phyloP scores from a whole-genome alignment of 257 asterid genomes.

The Parsonsia alboflavescens region DNA sequence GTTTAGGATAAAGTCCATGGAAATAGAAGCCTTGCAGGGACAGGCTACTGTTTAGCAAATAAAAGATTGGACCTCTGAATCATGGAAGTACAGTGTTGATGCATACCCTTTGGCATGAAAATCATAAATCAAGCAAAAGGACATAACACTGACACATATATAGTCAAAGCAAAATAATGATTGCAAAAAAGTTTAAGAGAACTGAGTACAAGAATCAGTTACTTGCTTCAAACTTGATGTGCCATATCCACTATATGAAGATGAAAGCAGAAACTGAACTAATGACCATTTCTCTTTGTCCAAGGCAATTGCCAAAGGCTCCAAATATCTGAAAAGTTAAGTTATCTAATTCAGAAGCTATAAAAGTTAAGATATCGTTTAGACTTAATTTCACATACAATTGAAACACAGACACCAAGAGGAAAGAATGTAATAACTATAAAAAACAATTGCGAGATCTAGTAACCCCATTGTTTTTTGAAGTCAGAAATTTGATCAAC shows the following conservation, averaged over 20 bases:
- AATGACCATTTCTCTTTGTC: constrained; percentile 94
- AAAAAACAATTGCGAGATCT: too few species aligned
- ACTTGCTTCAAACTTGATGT: constrained; percentile 92
- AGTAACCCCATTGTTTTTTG: too few species aligned
- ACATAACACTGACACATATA: constrained; percentile 10
- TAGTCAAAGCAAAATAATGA: constrained; percentile 7
- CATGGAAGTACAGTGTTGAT: neutral
- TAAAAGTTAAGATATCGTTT: neutral
- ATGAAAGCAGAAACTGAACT: constrained; percentile 86
- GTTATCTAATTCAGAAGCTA: constrained; percentile 21
- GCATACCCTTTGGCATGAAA: neutral
- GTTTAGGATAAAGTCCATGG: neutral
- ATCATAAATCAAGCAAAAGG: neutral
- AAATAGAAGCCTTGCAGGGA: neutral
- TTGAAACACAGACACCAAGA: neutral
- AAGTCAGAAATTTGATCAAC: too few species aligned
- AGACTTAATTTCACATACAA: too few species aligned
- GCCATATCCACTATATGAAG: constrained; percentile 93
- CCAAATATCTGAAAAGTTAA: constrained; percentile 65
- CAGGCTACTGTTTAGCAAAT: neutral
- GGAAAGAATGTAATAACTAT: neutral
- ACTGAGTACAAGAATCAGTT: constrained; percentile 19
- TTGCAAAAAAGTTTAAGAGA: neutral
- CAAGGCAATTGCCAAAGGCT: constrained; percentile 83
- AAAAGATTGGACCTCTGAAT: neutral